Evolutionary conservation across 345 rosid genomes (phyloP).

Genomic region (Bruguiera parviflora): DNA sequence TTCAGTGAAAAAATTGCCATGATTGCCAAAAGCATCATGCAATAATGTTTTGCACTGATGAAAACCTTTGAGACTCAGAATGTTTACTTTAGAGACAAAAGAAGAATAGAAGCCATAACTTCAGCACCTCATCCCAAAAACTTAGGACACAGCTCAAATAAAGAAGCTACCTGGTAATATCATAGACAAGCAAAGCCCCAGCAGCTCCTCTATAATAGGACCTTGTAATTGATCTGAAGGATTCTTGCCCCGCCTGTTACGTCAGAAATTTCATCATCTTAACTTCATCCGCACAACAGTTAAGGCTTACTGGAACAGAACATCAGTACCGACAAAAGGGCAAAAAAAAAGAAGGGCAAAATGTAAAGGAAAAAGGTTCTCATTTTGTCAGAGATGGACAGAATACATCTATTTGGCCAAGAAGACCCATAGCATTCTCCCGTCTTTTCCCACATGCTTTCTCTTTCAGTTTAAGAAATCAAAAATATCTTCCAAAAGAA

Average conservation of each 20-base stretch:
- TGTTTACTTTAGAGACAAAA: background rate
- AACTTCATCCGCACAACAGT: background rate
- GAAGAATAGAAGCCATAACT: background rate
- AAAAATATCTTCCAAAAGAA: too few relatives aligned
- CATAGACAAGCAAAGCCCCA: constrained; percentile 97
- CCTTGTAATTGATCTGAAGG: constrained; percentile 95
- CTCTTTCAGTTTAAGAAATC: too few relatives aligned
- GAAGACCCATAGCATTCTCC: too few relatives aligned
- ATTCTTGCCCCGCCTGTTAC: constrained; percentile 93
- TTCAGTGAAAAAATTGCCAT: background rate
- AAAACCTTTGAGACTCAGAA: too few relatives aligned
- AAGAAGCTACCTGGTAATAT: constrained; percentile 67
- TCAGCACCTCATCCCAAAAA: background rate
- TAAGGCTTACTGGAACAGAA: background rate
- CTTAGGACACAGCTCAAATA: background rate
- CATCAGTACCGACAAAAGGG: too few relatives aligned
- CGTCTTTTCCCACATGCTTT: too few relatives aligned
- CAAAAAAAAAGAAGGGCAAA: too few relatives aligned
- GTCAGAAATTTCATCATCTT: background rate
- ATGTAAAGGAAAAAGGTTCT: too few relatives aligned
- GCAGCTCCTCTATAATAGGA: constrained; percentile 97
- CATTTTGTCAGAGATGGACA: too few relatives aligned
- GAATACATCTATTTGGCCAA: too few relatives aligned
- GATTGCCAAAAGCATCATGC: background rate
- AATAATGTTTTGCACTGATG: too few relatives aligned